These are phyloP conservation scores for Lasiodiplodia sp. DNA, from an alignment of 2,329 filamentous ascomycete species.

Conservation along the genomic window DNA sequence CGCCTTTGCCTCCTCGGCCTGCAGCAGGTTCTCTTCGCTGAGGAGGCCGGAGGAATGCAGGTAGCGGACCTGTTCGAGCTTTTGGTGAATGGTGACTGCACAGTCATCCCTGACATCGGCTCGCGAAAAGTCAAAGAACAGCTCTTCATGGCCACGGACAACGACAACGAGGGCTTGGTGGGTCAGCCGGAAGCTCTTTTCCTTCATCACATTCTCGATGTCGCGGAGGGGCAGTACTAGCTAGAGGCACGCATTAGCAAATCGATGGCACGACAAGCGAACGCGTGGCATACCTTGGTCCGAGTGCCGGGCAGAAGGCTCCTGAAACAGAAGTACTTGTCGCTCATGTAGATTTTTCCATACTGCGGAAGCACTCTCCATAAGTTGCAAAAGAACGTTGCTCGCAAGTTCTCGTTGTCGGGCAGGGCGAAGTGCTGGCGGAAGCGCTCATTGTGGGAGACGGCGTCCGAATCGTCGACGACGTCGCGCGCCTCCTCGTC, in stretches of 20 bases:
- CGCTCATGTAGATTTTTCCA: conserved; percentile 94
- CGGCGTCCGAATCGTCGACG: conserved; percentile 63
- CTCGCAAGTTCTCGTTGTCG: conserved; percentile 79
- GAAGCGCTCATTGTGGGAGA: conserved; percentile 72
- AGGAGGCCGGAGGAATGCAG: conserved; percentile 74
- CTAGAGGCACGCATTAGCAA: conserved; percentile 32
- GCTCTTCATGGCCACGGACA: conserved; percentile 90
- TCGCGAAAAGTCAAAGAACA: conserved; percentile 92
- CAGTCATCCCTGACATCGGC: conserved; percentile 87
- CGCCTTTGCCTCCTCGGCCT: conserved; percentile 76
- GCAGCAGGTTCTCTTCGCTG: conserved; percentile 71
- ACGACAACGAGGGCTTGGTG: conserved; percentile 92
- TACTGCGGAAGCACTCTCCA: conserved; percentile 89
- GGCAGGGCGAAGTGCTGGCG: conserved; percentile 90
- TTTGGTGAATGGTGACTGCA: conserved; percentile 78
- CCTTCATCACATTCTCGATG: conserved; percentile 91
- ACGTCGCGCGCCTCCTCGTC: conserved; percentile 68
- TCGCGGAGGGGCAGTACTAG: conserved; percentile 89
- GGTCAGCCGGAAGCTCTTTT: conserved; percentile 91
- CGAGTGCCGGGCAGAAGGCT: conserved; percentile 87
- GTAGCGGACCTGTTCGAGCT: conserved; percentile 74
- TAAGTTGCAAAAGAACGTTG: conserved; percentile 92
- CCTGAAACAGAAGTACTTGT: conserved; percentile 88
- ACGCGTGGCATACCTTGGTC: conserved; percentile 66
- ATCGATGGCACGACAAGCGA: not conserved